Conservation (phyloP, 768 basidiomycete genomes). For the Hysterangium stoloniferum region DNA sequence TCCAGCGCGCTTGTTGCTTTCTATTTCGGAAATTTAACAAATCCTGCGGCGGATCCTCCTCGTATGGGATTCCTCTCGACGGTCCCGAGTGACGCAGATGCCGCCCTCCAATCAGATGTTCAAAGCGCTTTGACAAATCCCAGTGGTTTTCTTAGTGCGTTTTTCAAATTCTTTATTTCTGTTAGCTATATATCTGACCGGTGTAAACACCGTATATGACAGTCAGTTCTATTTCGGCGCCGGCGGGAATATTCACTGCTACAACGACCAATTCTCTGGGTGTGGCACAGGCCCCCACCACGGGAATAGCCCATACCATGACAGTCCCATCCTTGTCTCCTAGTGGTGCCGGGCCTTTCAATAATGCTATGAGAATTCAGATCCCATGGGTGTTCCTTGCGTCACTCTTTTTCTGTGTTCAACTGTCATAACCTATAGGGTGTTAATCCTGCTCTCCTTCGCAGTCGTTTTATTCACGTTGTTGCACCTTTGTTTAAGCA, state of each 20-base stretch:
- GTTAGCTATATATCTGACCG: not conserved
- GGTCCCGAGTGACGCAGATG: not conserved
- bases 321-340: no score
- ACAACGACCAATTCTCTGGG: not conserved
- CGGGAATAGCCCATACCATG: not conserved
- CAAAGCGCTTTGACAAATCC: not conserved
- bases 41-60: not conserved
- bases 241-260: not conserved
- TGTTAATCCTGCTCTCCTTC: no score
- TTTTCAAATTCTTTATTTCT: no score
- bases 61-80: not conserved
- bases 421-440: no score
- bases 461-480: no score
- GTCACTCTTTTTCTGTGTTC: no score
- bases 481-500: no score
- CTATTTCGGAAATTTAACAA: conserved; percentile 1
- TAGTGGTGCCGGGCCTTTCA: no score
- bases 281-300: not conserved
- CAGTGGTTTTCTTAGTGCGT: not conserved
- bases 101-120: not conserved
- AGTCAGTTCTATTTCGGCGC: not conserved
- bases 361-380: no score
- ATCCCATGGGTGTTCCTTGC: no score
- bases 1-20: not conserved
- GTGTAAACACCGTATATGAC: not conserved